These are phyloP conservation scores for Sclerotinia trifoliorum DNA, from an alignment of 2,329 filamentous ascomycete genomes.

Conservation along the genomic window DNA sequence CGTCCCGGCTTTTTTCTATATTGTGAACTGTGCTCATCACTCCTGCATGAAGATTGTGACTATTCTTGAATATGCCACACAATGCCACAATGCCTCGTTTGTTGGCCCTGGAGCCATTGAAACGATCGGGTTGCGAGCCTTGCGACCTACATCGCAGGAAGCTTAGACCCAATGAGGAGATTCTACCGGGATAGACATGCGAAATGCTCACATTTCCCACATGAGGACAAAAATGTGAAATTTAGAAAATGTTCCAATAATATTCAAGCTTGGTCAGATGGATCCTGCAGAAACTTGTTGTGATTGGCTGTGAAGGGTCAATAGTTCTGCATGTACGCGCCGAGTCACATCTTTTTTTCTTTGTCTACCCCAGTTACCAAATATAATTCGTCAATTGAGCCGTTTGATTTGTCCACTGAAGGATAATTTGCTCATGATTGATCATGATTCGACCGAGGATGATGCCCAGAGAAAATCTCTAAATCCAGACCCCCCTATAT, in stretches of 20 bases:
- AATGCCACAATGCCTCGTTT: slow-evolving; percentile 15
- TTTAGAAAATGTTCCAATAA: slow-evolving; percentile 27
- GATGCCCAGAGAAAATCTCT: slow-evolving; percentile 2
- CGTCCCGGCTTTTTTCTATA: slow-evolving; percentile 28
- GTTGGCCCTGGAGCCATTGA: slow-evolving; percentile 16
- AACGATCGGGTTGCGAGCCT: slow-evolving; percentile 12
- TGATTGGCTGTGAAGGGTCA: slow-evolving; percentile 30
- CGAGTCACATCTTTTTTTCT: slow-evolving; percentile 19
- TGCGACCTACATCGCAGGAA: slow-evolving; percentile 2
- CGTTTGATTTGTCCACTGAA: slow-evolving; percentile 5
- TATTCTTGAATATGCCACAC: slow-evolving; percentile 26
- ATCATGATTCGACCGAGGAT: slow-evolving; percentile 12
- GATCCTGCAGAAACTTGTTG: slow-evolving; percentile 17
- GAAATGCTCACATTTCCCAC: slow-evolving; percentile 9
- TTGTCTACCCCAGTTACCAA: slow-evolving; percentile 20
- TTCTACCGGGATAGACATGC: slow-evolving; percentile 3
- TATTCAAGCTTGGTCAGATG: slow-evolving; percentile 15
- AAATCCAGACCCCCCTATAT: slow-evolving; percentile 13
- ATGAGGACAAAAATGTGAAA: slow-evolving; percentile 1
- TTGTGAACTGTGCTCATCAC: slow-evolving; percentile 36
- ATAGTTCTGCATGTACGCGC: slow-evolving; percentile 32
- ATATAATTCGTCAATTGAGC: slow-evolving; percentile 32
- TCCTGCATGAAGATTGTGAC: slow-evolving; percentile 37
- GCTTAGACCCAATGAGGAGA: slow-evolving; percentile 15
- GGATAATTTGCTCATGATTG: slow-evolving; percentile 2